Conservation (phyloP, 805 yeast species). For the Huiozyma sinensis region DNA sequence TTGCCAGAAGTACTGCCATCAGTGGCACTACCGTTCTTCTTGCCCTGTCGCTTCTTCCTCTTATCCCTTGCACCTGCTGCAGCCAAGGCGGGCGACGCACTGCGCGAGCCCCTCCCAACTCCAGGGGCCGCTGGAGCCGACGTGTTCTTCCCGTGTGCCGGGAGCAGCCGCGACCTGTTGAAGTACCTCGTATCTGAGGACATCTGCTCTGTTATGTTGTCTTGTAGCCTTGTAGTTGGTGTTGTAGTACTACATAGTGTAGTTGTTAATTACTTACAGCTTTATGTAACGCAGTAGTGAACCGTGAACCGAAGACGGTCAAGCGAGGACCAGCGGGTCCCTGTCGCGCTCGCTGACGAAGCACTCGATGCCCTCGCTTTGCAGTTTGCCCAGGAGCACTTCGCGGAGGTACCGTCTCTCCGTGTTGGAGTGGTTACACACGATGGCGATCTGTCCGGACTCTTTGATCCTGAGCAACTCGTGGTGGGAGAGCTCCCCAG, state of each 20-base stretch:
- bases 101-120: neutral
- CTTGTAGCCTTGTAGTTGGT: no score
- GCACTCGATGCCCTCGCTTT: slow-evolving; percentile 35
- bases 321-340: slow-evolving; percentile 42
- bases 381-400: slow-evolving; percentile 33
- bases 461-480: slow-evolving; percentile 70
- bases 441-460: slow-evolving; percentile 56
- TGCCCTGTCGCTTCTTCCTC: neutral
- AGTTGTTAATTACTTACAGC: neutral
- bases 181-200: slow-evolving; percentile 27
- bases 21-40: slow-evolving; percentile 1
- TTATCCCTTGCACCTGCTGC: neutral
- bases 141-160: slow-evolving; percentile 18
- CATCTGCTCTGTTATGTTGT: slow-evolving; percentile 9
- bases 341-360: slow-evolving; percentile 43
- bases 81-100: neutral
- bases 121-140: neutral
- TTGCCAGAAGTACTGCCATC: slow-evolving; percentile 10
- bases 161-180: slow-evolving; percentile 23
- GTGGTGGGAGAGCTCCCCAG: slow-evolving; percentile 95
- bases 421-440: slow-evolving; percentile 85
- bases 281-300: neutral
- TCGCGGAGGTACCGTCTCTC: slow-evolving; percentile 71
- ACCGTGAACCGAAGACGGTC: neutral
- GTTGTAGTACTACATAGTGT: neutral